Evolutionary conservation across 2,329 filamentous ascomycete genomes (phyloP).

Genomic region (Fusarium proliferatum): DNA sequence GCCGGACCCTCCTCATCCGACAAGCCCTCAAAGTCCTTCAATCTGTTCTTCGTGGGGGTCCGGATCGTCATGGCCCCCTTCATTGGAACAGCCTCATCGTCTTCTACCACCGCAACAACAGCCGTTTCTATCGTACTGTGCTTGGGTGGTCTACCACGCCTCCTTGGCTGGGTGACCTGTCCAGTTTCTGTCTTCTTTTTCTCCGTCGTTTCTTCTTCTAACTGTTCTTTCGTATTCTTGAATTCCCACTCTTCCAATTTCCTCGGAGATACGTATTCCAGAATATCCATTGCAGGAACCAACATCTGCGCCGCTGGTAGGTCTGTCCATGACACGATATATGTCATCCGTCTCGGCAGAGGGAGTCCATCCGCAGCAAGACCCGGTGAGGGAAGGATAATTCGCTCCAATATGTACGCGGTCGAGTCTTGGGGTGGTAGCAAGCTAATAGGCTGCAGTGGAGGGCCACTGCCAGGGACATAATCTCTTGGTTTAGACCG

Average conservation of each 20-base stretch:
- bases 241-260: conserved; percentile 69
- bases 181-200: conserved; percentile 42
- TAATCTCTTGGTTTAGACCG: conserved; percentile 49
- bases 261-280: conserved; percentile 68
- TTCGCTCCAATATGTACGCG: conserved; percentile 67
- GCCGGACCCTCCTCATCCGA: conserved; percentile 48
- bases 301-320: conserved; percentile 60
- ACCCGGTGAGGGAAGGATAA: conserved; percentile 56
- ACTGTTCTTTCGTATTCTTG: conserved; percentile 54
- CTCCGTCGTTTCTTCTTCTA: conserved; percentile 53
- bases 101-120: conserved; percentile 44
- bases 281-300: conserved; percentile 59
- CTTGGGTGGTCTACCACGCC: conserved; percentile 45
- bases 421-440: conserved; percentile 61
- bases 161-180: conserved; percentile 29
- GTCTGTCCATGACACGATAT: conserved; percentile 67
- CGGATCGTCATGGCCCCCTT: conserved; percentile 51
- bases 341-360: conserved; percentile 59
- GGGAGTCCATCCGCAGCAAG: conserved; percentile 50
- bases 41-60: conserved; percentile 50
- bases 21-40: conserved; percentile 46
- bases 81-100: conserved; percentile 41
- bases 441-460: conserved; percentile 59
- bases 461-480: conserved; percentile 59
- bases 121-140: conserved; percentile 50